Evolutionary conservation across 495 filamentous ascomycete genomes (phyloP).

Genomic region (Penicillium longicatenatum): DNA sequence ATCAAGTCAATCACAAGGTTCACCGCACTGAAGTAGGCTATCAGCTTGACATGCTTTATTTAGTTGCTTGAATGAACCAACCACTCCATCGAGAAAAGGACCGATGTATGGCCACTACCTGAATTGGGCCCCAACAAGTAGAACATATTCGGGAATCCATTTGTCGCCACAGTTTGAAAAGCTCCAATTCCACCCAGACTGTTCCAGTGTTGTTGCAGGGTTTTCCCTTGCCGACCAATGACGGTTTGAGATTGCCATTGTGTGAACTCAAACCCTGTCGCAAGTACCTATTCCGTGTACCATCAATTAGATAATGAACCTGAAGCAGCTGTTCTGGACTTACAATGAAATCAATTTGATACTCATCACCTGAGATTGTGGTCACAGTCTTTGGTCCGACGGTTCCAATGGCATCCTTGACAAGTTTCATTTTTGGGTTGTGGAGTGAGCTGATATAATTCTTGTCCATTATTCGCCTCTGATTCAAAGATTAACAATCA

Average conservation of each 20-base stretch:
- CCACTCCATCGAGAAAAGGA: conserved; percentile 48
- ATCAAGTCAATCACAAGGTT: neutral
- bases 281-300: neutral
- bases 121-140: conserved; percentile 31
- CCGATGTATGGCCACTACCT: conserved; percentile 23
- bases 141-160: conserved; percentile 33
- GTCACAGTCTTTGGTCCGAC: neutral
- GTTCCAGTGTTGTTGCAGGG: neutral
- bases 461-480: neutral
- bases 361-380: neutral
- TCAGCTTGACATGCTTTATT: neutral
- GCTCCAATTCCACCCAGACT: conserved; percentile 10
- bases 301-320: no score
- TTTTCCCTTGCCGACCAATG: neutral
- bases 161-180: conserved; percentile 28
- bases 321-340: neutral
- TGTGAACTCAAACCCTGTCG: neutral
- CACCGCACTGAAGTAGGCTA: neutral
- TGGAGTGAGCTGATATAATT: neutral
- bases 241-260: neutral
- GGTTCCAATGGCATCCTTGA: neutral
- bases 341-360: neutral
- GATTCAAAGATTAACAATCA: neutral
- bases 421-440: neutral
- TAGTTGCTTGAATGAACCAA: conserved; percentile 28